Evolutionary conservation across 108 stramenopile genomes (phyloP), one percentile per base, ranked within the genome.

Genomic region (Pseudonitzschia multiseries): DNA sequence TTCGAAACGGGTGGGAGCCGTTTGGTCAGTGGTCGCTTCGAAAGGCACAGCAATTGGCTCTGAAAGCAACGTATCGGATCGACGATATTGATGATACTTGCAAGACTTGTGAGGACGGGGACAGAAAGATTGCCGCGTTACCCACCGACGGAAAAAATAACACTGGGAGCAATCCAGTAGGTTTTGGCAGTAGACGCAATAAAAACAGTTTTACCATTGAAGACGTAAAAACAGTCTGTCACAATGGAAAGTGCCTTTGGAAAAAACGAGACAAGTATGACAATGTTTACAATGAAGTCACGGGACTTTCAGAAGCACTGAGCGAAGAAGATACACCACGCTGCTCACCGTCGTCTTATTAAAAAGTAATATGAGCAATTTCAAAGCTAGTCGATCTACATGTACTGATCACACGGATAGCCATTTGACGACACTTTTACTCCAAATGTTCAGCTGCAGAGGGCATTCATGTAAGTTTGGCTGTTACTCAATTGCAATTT

Each of bases 1-100:
- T 81, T 54, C 80, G 93, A 56, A 78, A 69, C 4, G 93, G 93
- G 17, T 94, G 93, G 93, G 93, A 94, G 71, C 89, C 89, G 26
- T 94, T 92, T 86, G 93, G 93, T 24, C 90, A 92, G 62, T 94
- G 93, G 93, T 81, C 80, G 50, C 67, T 94, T 57, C 69, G 68
- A 4, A 94, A 94, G 67, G 93, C 93, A 3, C 75, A 83, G 65
- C 80, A 78, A 41, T 59, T 84, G 0, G 93, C 89, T 2, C 74
- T 70, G 42, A 69, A 73, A 60, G 86, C 85, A 69, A 84, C 86
- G 20, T 71, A 80, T 31, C 72, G 79, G 54, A 57, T 90, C 33
- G 40, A 62, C 31, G 40, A 85, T 18, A 12, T 13, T 62, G 36
- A 33, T n/a, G 32, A 62, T 17, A 29, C 57, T 17, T 51, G 20